phyloP scores from a whole-genome alignment of 2,329 filamentous ascomycete genomes.

The Cladosporium sp. region DNA sequence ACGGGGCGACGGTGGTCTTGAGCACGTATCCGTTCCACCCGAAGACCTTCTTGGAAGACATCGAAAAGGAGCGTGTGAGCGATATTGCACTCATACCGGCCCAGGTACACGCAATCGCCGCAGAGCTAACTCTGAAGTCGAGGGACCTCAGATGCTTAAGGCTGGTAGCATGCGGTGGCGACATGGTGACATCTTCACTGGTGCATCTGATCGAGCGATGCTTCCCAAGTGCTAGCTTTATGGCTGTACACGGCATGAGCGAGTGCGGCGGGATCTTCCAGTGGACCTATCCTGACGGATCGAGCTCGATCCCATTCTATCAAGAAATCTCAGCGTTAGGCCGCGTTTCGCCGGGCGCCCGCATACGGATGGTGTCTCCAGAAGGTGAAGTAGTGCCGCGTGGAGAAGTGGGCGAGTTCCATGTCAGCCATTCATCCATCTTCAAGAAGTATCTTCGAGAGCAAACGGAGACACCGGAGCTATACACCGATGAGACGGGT shows the following conservation, averaged over 20 bases:
- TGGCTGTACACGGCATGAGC: slow-evolving; percentile 23
- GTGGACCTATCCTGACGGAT: slow-evolving; percentile 16
- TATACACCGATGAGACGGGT: slow-evolving; percentile 23
- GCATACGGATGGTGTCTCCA: background rate
- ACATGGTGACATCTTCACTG: slow-evolving; percentile 7
- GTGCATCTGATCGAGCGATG: slow-evolving; percentile 12
- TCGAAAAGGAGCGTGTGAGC: slow-evolving; percentile 21
- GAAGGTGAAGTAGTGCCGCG: background rate
- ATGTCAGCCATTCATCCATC: slow-evolving; percentile 16
- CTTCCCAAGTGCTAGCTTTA: slow-evolving; percentile 21
- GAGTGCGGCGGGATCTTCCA: slow-evolving; percentile 24
- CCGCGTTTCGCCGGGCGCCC: background rate
- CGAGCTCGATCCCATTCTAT: background rate
- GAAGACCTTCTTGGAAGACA: slow-evolving; percentile 17
- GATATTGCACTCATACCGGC: slow-evolving; percentile 23
- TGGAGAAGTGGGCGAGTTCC: slow-evolving; percentile 25
- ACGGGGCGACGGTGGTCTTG: slow-evolving; percentile 24
- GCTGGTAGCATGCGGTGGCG: background rate
- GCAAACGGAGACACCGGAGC: slow-evolving; percentile 20
- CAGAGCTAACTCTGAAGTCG: slow-evolving; percentile 15
- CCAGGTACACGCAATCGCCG: slow-evolving; percentile 19
- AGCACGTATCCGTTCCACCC: slow-evolving; percentile 18
- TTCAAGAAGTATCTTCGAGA: slow-evolving; percentile 27
- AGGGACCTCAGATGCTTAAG: slow-evolving; percentile 9
- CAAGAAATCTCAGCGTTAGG: background rate